Base-by-base conservation (phyloP, 768 basidiomycete species). In the Hypholoma fasciculare region DNA sequence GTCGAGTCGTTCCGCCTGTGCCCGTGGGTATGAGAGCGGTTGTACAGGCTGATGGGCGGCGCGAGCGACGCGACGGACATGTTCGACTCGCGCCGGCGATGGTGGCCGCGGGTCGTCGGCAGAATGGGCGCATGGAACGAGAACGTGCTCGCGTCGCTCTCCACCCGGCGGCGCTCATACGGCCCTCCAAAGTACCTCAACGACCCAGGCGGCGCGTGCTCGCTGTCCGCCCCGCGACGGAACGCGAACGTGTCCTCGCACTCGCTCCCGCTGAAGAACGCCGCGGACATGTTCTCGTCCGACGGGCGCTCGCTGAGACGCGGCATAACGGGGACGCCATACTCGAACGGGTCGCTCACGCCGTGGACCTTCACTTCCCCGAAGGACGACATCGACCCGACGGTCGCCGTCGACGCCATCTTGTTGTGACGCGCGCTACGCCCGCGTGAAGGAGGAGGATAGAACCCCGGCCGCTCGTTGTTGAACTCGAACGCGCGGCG, bases 211-310 rank as follows among this genome's bases (percentile, higher is more conserved):
- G 44, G 9, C 12, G 30, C 43, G 4, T 17, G 8, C 13, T 9
- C 37, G 8, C 16, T 23, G 13, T 17, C 38, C 13, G 9, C 34
- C 2, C 17, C 13, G 17, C 54, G 43, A 4, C 48, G 61, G 76
- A 88, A 92, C 0, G 83, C 83, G 69, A 92, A 92, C 0, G 89
- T 91, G 57, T 92, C 89, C 39, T 91, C 89, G 7, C 90, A 76
- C 60, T 87, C 85, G 0, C 85, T 86, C 78, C 78, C 0, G 39
- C 46, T 20, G 26, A 12, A 26, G 26, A 12, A 26, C 46, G 7
- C 14, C 2, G 34, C 13, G 1, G 50, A 44, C 11, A 37, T 7
- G 17, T 37, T 34, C 30, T 34, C 30, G 9, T 6, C 6, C 30
- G 30, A 34, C 16, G 87, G 87, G 7, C 85, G 71, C 58, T 84